Base-by-base conservation (phyloP, 805 yeast species). In the Citeromyces matritensis region DNA sequence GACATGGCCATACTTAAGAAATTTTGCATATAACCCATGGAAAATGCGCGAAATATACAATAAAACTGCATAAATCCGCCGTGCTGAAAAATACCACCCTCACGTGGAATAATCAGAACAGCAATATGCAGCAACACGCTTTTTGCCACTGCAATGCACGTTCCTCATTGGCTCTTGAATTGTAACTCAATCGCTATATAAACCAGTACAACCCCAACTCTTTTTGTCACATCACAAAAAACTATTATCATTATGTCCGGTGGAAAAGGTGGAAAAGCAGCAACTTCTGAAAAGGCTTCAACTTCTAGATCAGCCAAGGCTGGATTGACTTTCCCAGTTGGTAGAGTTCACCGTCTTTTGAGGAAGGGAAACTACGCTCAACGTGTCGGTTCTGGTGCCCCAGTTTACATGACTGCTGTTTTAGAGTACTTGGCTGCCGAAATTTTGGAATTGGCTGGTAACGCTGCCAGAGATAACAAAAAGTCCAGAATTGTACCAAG, bases 381-480 rank as follows among this genome's bases (percentile, higher is more conserved):
- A 69, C 79, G 97, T 70, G 79, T 88, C 50, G 96, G 97, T 74
- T 85, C 96, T 46, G 95, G 95, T 76, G 96, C 97, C 52, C 96
- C 97, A 66, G 88, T 88, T 42, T 88, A 86, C 68, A 72, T 88
- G 57, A 86, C 97, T 47, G 94, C 97, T 35, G 96, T 88, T 37
- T 71, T 88, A 51, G 97, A 88, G 66, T 88, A 88, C 61, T 73
- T 88, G 58, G 86, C 95, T 57, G 96, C 96, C 47, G 97, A 88
- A 75, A 84, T 88, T 45, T 76, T 88, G 53, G 97, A 88, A 69
- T 78, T 84, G 63, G 96, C 96, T 41, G 96, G 96, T 71, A 84
- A 84, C 67, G 97, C 96, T 48, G 96, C 97, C 40, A 82, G 95
- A 72, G 96, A 88, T 65, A 85, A 55, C 86, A 88, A 88, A 76